Evolutionary conservation across 495 filamentous ascomycete species (phyloP).

Genomic region (Trichocladium uniseriatum): DNA sequence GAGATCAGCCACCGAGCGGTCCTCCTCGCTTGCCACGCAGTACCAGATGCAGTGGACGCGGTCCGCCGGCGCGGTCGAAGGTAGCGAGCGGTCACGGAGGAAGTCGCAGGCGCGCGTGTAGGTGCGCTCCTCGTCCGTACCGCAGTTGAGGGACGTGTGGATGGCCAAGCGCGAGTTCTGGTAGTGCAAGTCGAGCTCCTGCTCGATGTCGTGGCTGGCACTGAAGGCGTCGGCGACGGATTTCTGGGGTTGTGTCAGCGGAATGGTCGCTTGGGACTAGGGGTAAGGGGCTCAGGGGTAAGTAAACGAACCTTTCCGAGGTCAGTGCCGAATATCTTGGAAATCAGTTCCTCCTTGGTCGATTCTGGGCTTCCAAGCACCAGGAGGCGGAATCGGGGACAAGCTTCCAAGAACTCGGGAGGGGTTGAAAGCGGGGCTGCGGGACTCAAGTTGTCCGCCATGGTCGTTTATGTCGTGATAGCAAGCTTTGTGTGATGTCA

Average conservation of each 20-base stretch:
- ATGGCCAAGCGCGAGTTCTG: conserved; percentile 21
- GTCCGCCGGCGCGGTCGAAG: background rate
- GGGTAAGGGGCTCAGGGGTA: background rate
- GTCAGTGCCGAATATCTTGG: conserved; percentile 21
- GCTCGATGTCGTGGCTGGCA: conserved; percentile 15
- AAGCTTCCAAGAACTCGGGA: conserved; percentile 16
- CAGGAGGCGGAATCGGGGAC: conserved; percentile 22
- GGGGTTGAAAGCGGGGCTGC: conserved; percentile 11
- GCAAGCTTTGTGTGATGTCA: background rate
- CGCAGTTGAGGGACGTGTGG: conserved; percentile 20
- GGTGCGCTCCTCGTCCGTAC: conserved; percentile 5
- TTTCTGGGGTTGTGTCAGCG: conserved; percentile 6
- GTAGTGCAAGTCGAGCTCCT: conserved; percentile 16
- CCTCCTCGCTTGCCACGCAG: conserved; percentile 21
- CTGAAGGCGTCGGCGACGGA: conserved; percentile 16
- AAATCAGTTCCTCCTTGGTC: conserved; percentile 24
- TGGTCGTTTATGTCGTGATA: background rate
- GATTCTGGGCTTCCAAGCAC: conserved; percentile 24
- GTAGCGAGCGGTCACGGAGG: background rate
- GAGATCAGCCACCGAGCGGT: conserved; percentile 5
- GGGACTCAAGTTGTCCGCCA: background rate
- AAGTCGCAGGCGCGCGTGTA: conserved; percentile 15
- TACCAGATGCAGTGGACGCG: conserved; percentile 26
- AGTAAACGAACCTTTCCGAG: conserved; percentile 17
- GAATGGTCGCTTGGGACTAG: background rate